Evolutionary conservation across 1,139 yeast genomes (phyloP).

Genomic region (Trichomonascaceae sp.): DNA sequence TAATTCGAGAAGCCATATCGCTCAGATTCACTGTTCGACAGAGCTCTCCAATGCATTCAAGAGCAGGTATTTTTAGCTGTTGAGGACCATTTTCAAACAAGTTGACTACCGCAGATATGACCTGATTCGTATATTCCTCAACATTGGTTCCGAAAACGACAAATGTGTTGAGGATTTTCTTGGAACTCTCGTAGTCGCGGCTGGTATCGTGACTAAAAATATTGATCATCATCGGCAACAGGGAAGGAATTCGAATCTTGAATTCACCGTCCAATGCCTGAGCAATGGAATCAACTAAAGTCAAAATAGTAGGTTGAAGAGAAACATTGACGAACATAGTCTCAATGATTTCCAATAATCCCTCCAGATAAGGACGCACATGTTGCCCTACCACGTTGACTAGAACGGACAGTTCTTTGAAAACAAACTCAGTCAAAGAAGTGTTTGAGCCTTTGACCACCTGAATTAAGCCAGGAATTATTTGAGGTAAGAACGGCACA

Average conservation of each 20-base stretch:
- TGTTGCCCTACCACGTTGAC: slow-evolving; percentile 84
- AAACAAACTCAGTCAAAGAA: slow-evolving; percentile 78
- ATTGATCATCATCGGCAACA: slow-evolving; percentile 68
- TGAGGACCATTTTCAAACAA: slow-evolving; percentile 67
- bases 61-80: slow-evolving; percentile 62
- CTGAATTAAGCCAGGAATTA: slow-evolving; percentile 77
- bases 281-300: slow-evolving; percentile 77
- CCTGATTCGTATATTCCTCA: slow-evolving; percentile 81
- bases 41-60: slow-evolving; percentile 77
- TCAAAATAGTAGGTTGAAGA: slow-evolving; percentile 72
- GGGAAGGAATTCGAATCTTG: slow-evolving; percentile 71
- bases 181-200: slow-evolving; percentile 53
- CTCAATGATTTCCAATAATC: slow-evolving; percentile 68
- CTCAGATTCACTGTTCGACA: slow-evolving; percentile 67
- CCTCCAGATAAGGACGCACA: slow-evolving; percentile 72
- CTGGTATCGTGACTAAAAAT: slow-evolving; percentile 73
- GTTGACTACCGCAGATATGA: slow-evolving; percentile 76
- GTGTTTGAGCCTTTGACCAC: slow-evolving; percentile 85
- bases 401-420: slow-evolving; percentile 79
- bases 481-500: slow-evolving; percentile 76
- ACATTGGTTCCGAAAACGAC: slow-evolving; percentile 85
- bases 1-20: slow-evolving; percentile 86
- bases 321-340: slow-evolving; percentile 66
- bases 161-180: slow-evolving; percentile 74
- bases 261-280: slow-evolving; percentile 89